phyloP scores from a whole-genome alignment of 2,329 filamentous ascomycete species.

The Microascus cirrosus region DNA sequence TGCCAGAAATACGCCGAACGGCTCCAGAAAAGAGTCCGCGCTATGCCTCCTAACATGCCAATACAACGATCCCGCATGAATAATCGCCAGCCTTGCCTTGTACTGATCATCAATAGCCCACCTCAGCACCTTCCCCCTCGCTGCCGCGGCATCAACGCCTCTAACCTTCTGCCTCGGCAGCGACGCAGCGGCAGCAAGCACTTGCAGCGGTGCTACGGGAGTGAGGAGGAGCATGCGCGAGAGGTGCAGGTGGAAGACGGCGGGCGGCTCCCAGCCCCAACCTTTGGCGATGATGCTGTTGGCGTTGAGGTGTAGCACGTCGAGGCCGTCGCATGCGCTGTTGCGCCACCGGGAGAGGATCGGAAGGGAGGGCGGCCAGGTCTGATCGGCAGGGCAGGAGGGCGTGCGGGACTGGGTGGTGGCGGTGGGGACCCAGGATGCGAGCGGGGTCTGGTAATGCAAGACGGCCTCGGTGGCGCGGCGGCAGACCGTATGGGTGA shows the following conservation, averaged over 20 bases:
- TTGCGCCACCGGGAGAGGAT: constrained; percentile 25
- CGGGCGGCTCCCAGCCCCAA: constrained; percentile 40
- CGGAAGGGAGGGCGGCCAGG: constrained; percentile 7
- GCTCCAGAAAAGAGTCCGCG: constrained; percentile 25
- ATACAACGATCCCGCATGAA: constrained; percentile 31
- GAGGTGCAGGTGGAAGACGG: constrained; percentile 42
- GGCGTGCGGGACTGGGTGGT: constrained; percentile 3
- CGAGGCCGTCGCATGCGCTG: constrained; percentile 32
- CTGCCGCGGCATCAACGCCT: constrained; percentile 1
- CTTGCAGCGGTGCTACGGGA: constrained; percentile 16
- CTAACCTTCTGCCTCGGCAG: constrained; percentile 7
- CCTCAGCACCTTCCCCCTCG: constrained; percentile 16
- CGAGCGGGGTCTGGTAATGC: constrained; percentile 15
- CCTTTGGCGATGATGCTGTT: constrained; percentile 38
- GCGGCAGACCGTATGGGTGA: constrained; percentile 22
- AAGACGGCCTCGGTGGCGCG: constrained; percentile 18
- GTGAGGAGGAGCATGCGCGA: constrained; percentile 39
- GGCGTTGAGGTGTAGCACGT: constrained; percentile 47
- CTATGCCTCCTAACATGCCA: constrained; percentile 34
- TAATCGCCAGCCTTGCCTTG: constrained; percentile 30
- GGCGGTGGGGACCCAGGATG: constrained; percentile 13
- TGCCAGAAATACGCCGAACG: constrained; percentile 22
- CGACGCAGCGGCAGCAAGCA: not conserved
- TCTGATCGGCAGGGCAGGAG: constrained; percentile 1
- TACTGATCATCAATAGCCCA: constrained; percentile 23